Evolutionary conservation across 2,329 filamentous ascomycete genomes (phyloP), one percentile per base, ranked within the genome.

Genomic region (Aureobasidium musti): DNA sequence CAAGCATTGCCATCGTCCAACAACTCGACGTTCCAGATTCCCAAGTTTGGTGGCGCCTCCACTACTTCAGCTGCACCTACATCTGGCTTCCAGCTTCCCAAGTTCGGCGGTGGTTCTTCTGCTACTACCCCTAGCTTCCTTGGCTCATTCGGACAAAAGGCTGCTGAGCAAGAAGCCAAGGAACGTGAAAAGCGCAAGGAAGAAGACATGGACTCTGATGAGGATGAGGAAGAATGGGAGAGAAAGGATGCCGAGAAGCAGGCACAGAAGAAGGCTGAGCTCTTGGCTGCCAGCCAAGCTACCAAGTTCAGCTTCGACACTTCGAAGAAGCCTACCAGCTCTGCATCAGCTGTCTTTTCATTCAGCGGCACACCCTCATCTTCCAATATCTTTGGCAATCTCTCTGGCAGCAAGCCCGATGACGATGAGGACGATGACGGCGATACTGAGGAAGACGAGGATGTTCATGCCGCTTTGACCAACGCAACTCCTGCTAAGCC

Each of bases 151-250:
- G 75, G 76, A 30, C 69, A 69, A 41, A 72, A 74, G 63, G 76
- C 81, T 6, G 76, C 78, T 23, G 75, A 79, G 60, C 73, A 74
- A 37, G 77, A 78, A 56, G 78, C 79, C 52, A 77, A 79, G 54
- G 80, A 79, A 53, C 80, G 79, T 66, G 77, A 76, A 65, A 82
- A 82, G 72, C 79, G 81, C 59, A 83, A 82, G 72, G 80, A 77
- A 3, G 81, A 82, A 60, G 81, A 83, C 26, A 83, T 80, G 67
- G 82, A 84, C 69, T 82, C 81, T 8, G 82, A 83, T 17, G 81
- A 83, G 64, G 81, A 83, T 49, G 80, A 83, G 50, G 79, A 82
- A 69, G 77, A 80, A 54, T 84, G 81, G 79, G 79, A 82, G 66
- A 77, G 78, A 64, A 75, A 76, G 66, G 76, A 83, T 70, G 77